A percentile compares a stretch with the other conserved stretches of the same genome.
phyloP scores from a whole-genome alignment of 495 filamentous ascomycete species.

The Xylaria longipes region DNA sequence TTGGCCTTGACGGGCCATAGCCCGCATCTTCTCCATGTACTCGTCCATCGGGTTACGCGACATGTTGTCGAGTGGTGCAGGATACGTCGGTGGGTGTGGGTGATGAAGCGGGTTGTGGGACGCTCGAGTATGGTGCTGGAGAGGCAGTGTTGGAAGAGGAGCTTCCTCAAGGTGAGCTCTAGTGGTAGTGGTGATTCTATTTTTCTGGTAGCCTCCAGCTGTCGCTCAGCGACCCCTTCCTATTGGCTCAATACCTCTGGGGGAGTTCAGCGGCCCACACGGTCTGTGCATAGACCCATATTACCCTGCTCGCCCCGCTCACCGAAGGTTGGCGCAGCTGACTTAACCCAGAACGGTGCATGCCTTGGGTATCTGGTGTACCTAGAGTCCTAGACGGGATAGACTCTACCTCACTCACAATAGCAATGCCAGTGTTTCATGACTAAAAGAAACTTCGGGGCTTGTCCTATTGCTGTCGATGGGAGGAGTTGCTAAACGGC shows the following conservation, averaged over 20 bases:
- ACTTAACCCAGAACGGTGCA: background rate
- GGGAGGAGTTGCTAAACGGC: background rate
- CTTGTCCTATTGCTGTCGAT: background rate
- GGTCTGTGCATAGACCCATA: background rate
- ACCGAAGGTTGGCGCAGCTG: background rate
- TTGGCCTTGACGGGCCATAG: slow-evolving; percentile 37
- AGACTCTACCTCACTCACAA: background rate
- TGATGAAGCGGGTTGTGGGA: slow-evolving; percentile 14
- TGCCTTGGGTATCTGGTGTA: background rate
- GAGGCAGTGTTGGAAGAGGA: slow-evolving; percentile 12
- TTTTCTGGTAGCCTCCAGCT: slow-evolving; percentile 28
- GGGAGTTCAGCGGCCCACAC: background rate
- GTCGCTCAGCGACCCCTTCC: background rate
- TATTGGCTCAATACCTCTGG: slow-evolving; percentile 25
- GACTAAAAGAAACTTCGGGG: background rate
- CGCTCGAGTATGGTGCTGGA: background rate
- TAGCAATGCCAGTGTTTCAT: background rate
- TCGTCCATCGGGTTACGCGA: slow-evolving; percentile 56
- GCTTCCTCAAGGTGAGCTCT: slow-evolving; percentile 15
- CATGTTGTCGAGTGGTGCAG: slow-evolving; percentile 44
- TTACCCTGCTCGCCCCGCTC: background rate
- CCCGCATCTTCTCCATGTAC: slow-evolving; percentile 43
- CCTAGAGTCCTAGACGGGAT: too few species aligned
- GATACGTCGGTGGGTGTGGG: slow-evolving; percentile 3
- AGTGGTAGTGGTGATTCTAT: slow-evolving; percentile 32